Evolutionary conservation across 2,329 filamentous ascomycete species (phyloP), one percentile per base, ranked within the genome.

Genomic region (Neonectria hederae): DNA sequence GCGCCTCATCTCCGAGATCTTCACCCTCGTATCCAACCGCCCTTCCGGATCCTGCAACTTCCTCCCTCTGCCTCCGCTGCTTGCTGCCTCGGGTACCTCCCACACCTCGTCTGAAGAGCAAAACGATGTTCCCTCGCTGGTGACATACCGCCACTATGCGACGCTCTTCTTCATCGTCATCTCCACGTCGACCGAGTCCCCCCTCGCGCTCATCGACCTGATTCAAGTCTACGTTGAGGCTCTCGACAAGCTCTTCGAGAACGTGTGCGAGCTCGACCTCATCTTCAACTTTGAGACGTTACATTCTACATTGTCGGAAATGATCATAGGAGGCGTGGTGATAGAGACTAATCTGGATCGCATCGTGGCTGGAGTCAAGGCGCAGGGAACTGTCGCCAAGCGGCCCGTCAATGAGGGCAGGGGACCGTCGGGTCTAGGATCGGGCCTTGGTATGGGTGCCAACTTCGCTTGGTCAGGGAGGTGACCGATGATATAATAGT

Each of bases 251-350:
- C 85, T 99, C 43, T 99, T 99, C 77, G 96, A 98, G 82, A 97
- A 99, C 77, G 96, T 99, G 10, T 99, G 96, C 85, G 96, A 99
- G 83, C 84, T 99, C 60, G 94, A 99, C 79, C 86, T 99, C 72
- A 99, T 99, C 78, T 99, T 99, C 83, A 98, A 98, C 78, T 99
- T 97, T 74, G 96, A 99, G 85, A 97, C 94, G 17, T 84, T 99
- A 74, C 96, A 99, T 83, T 92, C 95, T 9, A 90, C 94, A 17
- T 83, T 98, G 10, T 90, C 89, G 62, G 95, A 98, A 84, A 97
- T 98, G 93, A 92, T 98, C 61, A 92, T 97, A 17, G 95, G 95
- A 14, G 95, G 95, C 1, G 93, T 97, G 14, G 95, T 98, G 17
- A 90, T 98, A 24, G 95, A 98, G 82, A 97, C 95, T 32, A 93